These are phyloP conservation scores for Lichtheimia corymbifera DNA, from an alignment of 371 early-diverging fungal species.

Conservation along the genomic window DNA sequence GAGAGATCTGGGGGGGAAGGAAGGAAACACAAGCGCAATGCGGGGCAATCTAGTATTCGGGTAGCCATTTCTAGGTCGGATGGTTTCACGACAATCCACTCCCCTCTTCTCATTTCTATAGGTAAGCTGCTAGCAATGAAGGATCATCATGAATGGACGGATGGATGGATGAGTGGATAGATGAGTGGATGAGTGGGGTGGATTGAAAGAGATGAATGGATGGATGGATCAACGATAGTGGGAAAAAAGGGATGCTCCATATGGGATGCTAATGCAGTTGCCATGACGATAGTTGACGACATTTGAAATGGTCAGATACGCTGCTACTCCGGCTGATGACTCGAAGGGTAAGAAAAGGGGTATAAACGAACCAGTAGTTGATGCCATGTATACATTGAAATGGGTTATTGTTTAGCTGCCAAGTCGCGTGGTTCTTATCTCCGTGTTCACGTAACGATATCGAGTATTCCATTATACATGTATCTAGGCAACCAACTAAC, in stretches of 20 bases:
- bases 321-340: slow-evolving; percentile 57
- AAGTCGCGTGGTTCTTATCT: slow-evolving; percentile 95
- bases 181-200: neutral
- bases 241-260: too few relatives aligned
- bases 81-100: neutral
- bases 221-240: neutral
- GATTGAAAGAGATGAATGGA: slow-evolving; percentile 1
- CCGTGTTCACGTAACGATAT: slow-evolving; percentile 83
- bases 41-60: too few relatives aligned
- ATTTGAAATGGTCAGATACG: slow-evolving; percentile 58
- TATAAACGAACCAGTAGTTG: neutral
- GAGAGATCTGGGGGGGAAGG: too few relatives aligned
- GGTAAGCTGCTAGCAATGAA: neutral
- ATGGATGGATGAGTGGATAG: slow-evolving; percentile 4
- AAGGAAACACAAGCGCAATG: too few relatives aligned
- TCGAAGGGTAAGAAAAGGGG: slow-evolving; percentile 49
- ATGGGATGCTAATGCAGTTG: neutral
- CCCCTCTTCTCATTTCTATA: slow-evolving; percentile 2
- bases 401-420: slow-evolving; percentile 62
- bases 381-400: neutral
- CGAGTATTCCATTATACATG: neutral
- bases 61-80: too few relatives aligned
- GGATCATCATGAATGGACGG: neutral
- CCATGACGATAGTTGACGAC: neutral
- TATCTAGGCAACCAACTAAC: slow-evolving; percentile 18